phyloP scores from a whole-genome alignment of 192 early-diverging fungal species.

The Podila verticillata region DNA sequence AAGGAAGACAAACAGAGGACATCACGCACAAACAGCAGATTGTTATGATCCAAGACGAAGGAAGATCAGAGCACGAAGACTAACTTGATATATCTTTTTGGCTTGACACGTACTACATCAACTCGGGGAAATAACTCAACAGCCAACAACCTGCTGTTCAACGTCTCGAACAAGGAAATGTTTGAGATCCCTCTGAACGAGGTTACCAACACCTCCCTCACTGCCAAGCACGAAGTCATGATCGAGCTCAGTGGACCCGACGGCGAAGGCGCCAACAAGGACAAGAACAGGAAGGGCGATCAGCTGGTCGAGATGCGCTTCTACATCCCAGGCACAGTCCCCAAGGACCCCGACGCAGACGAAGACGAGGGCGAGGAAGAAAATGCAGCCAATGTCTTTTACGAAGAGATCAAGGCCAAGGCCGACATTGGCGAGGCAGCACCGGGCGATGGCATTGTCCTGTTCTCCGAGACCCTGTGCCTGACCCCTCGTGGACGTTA shows the following conservation, averaged over 20 bases:
- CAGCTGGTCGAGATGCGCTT: slow-evolving; percentile 91
- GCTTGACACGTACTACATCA: neutral
- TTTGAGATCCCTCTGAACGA: slow-evolving; percentile 93
- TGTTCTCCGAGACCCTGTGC: slow-evolving; percentile 89
- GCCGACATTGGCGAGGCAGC: slow-evolving; percentile 87
- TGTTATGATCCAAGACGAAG: neutral
- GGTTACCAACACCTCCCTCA: slow-evolving; percentile 86
- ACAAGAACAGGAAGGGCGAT: slow-evolving; percentile 69
- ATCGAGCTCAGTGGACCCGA: slow-evolving; percentile 87
- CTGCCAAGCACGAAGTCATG: slow-evolving; percentile 91
- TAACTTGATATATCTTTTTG: neutral
- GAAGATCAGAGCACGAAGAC: neutral
- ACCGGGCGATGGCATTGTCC: slow-evolving; percentile 88
- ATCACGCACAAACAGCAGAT: neutral
- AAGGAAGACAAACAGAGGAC: slow-evolving; percentile 4
- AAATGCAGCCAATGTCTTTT: slow-evolving; percentile 69
- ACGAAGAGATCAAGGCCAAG: slow-evolving; percentile 91
- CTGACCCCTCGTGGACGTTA: slow-evolving; percentile 97
- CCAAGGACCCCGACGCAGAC: slow-evolving; percentile 53
- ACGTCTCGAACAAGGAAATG: slow-evolving; percentile 81
- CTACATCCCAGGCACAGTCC: slow-evolving; percentile 85
- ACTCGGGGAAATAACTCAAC: neutral
- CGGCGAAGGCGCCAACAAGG: slow-evolving; percentile 55
- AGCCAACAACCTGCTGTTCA: slow-evolving; percentile 80
- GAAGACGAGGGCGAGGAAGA: slow-evolving; percentile 62